phyloP scores from a whole-genome alignment of 163 green algal species.

The Coccomyxa subellipsoidea region DNA sequence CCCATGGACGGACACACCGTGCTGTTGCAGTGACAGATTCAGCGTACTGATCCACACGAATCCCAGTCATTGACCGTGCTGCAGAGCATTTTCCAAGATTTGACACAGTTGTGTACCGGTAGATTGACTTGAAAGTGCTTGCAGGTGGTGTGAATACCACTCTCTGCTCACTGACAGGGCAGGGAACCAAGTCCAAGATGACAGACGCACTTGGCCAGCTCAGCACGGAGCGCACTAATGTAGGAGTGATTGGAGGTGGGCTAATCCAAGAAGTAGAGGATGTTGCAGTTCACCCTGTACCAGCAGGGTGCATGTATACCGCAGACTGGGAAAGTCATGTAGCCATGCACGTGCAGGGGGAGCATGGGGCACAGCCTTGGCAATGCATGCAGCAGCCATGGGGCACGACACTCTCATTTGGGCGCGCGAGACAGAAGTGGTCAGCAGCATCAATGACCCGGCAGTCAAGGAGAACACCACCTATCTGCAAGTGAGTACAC shows the following conservation, averaged over 20 bases:
- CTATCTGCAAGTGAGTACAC: constrained; percentile 52
- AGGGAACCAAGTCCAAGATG: background rate
- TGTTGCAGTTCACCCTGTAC: too few species aligned
- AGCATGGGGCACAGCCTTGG: constrained; percentile 80
- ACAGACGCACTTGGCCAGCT: background rate
- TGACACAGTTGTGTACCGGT: too few species aligned
- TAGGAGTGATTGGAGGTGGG: constrained; percentile 5
- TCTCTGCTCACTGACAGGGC: background rate
- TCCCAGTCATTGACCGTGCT: background rate
- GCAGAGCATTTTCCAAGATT: too few species aligned
- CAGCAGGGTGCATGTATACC: too few species aligned
- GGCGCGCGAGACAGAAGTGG: constrained; percentile 64
- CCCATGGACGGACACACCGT: background rate
- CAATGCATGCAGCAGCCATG: constrained; percentile 57
- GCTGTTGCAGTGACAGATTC: background rate
- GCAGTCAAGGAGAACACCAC: constrained; percentile 57
- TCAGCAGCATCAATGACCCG: constrained; percentile 59
- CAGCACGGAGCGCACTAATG: constrained; percentile 15
- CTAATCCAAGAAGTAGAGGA: too few species aligned
- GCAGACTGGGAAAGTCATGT: constrained; percentile 20
- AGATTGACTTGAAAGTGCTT: too few species aligned
- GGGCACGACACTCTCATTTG: constrained; percentile 70
- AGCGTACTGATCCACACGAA: background rate
- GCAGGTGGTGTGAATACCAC: too few species aligned
- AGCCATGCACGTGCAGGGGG: constrained; percentile 31